These are phyloP conservation scores for Phyllosticta citribraziliensis DNA, from an alignment of 2,329 filamentous ascomycete species.

Conservation along the genomic window DNA sequence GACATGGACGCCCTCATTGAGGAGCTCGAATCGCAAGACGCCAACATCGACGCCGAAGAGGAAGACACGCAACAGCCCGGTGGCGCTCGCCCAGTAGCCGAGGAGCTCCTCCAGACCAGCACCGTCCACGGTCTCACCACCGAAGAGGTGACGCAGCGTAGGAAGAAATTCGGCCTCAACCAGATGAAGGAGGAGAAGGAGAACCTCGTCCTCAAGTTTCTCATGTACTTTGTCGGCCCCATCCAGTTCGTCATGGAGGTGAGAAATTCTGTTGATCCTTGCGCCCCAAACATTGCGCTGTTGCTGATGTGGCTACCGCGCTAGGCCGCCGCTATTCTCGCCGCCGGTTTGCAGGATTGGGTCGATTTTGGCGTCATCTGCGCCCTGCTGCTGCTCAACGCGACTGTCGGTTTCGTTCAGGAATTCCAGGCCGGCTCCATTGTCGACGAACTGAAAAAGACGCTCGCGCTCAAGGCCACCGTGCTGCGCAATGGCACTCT, in stretches of 20 bases:
- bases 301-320: conserved; percentile 1
- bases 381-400: conserved; percentile 73
- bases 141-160: conserved; percentile 51
- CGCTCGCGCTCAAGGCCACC: conserved; percentile 75
- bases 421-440: conserved; percentile 86
- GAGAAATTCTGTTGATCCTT: background rate
- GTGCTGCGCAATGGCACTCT: conserved; percentile 73
- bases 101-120: conserved; percentile 68
- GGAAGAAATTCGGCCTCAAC: conserved; percentile 69
- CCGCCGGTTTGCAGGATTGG: conserved; percentile 79
- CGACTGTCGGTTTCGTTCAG: conserved; percentile 75
- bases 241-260: conserved; percentile 95
- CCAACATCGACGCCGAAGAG: conserved; percentile 54
- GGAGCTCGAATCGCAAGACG: conserved; percentile 75
- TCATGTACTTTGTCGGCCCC: conserved; percentile 73
- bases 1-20: conserved; percentile 81
- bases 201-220: conserved; percentile 74
- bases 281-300: background rate
- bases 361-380: conserved; percentile 91
- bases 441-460: conserved; percentile 86
- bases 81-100: conserved; percentile 53
- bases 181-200: conserved; percentile 89
- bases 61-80: conserved; percentile 43
- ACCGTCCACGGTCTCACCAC: conserved; percentile 53
- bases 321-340: conserved; percentile 64